Conservation (phyloP, 805 yeast genomes). For the Clavispora asparagi region DNA sequence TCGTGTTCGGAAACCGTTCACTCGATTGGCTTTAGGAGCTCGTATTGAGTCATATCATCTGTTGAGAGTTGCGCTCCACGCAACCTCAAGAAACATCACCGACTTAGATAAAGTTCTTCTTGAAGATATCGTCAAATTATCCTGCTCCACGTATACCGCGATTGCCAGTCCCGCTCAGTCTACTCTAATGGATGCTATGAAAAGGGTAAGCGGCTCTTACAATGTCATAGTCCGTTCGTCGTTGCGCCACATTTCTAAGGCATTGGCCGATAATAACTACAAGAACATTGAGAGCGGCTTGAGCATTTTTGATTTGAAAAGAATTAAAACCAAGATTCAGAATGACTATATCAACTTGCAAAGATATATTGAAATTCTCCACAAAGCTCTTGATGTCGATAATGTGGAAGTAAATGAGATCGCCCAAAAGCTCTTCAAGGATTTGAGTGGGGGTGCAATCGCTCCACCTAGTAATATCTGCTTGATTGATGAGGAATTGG, state of each 20-base stretch:
- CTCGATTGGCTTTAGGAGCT: conserved; percentile 73
- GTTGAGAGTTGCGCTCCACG: conserved; percentile 64
- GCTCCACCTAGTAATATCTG: conserved; percentile 40
- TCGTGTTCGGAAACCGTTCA: conserved; percentile 61
- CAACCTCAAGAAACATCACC: conserved; percentile 69
- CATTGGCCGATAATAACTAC: conserved; percentile 44
- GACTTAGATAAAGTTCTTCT: conserved; percentile 58
- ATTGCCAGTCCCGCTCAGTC: conserved; percentile 68
- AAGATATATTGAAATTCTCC: conserved; percentile 43
- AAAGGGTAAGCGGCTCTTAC: conserved; percentile 64
- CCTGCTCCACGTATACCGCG: conserved; percentile 66
- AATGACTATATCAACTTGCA: conserved; percentile 52
- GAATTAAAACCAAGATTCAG: conserved; percentile 53
- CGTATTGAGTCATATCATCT: conserved; percentile 70
- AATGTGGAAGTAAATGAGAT: conserved; percentile 47
- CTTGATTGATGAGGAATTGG: conserved; percentile 39
- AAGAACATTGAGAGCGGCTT: conserved; percentile 63
- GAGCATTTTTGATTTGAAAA: conserved; percentile 49
- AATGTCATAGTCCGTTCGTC: conserved; percentile 47
- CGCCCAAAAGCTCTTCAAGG: conserved; percentile 49
- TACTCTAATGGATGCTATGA: conserved; percentile 62
- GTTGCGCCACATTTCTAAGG: conserved; percentile 44
- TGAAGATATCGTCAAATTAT: conserved; percentile 56
- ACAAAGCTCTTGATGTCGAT: conserved; percentile 52
- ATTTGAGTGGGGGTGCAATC: conserved; percentile 19